These are phyloP conservation scores for Penicillium hesseltinei DNA, from an alignment of 2,329 filamentous ascomycete species.

Conservation along the genomic window DNA sequence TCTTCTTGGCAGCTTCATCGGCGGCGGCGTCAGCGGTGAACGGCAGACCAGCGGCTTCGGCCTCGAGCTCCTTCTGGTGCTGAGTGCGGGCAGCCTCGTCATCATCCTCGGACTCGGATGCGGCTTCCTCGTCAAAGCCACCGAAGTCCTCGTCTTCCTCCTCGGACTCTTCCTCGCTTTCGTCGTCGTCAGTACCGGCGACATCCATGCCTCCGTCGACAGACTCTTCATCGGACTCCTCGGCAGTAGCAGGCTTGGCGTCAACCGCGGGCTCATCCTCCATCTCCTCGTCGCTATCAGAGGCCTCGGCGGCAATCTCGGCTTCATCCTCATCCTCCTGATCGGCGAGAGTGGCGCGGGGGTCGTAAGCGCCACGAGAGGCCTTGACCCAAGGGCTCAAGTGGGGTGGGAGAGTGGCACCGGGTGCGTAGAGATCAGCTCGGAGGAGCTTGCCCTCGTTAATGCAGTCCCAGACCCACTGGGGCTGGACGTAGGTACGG, in stretches of 20 bases:
- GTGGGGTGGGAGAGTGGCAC: slow-evolving; percentile 86
- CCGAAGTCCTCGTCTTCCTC: slow-evolving; percentile 47
- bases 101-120: slow-evolving; percentile 56
- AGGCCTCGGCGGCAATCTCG: slow-evolving; percentile 64
- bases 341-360: slow-evolving; percentile 77
- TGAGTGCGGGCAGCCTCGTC: slow-evolving; percentile 61
- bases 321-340: slow-evolving; percentile 87
- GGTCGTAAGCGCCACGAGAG: slow-evolving; percentile 85
- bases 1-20: slow-evolving; percentile 64
- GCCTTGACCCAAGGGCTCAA: slow-evolving; percentile 92
- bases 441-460: slow-evolving; percentile 88
- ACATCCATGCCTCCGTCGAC: slow-evolving; percentile 52
- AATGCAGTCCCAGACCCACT: slow-evolving; percentile 97
- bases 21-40: slow-evolving; percentile 49
- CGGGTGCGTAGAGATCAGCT: slow-evolving; percentile 84
- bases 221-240: slow-evolving; percentile 46
- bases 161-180: slow-evolving; percentile 49
- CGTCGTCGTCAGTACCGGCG: slow-evolving; percentile 44
- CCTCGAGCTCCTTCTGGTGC: slow-evolving; percentile 87
- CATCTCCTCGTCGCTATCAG: slow-evolving; percentile 43
- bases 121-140: slow-evolving; percentile 53
- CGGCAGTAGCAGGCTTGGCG: slow-evolving; percentile 16
- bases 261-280: slow-evolving; percentile 33
- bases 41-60: slow-evolving; percentile 74
- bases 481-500: slow-evolving; percentile 88